Evolutionary conservation across 352 stramenopile species (phyloP), one percentile per base, ranked within the genome.

Genomic region (Phytophthora crassamura): DNA sequence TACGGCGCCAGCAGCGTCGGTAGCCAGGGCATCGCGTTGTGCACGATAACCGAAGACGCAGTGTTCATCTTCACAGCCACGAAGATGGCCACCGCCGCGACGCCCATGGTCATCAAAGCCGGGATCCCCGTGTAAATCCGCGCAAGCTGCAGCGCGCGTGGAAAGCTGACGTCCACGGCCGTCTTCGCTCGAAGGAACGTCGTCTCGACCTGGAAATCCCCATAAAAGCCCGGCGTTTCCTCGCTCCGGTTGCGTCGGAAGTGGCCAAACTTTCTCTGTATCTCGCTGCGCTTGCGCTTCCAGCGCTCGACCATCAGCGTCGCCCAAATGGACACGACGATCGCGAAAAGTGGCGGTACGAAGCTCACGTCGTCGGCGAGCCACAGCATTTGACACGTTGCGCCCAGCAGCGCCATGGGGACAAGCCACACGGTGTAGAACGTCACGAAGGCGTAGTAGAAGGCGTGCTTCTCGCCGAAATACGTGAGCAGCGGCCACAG

Each of bases 281-380:
- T 86, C 60, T 89, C 79, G 30, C 80, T 86, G 36, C 89, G 74
- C 62, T 98, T 95, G 38, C 89, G 90, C 61, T 97, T 97, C 91
- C 91, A 97, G 14, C 82, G 84, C 72, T 97, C 90, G 7, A 97
- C 78, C 49, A 98, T 62, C 4, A 95, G 56, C 40, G 92, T 93
- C 4, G 84, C 85, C 90, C 89, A 97, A 49, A 97, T 79, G 36
- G 78, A 84, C 22, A 97, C 88, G 18, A 95, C 74, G 35, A 97
- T 70, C 0, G 79, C 79, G 38, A 91, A 89, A 3, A 90, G 50
- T 32, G 75, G 81, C 14, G 80, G 64, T 4, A 82, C 54, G 49
- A 74, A 89, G 22, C 40, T 64, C 1, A 74, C 41, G 18, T 60
- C 47, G 14, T 69, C 62, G 0, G 70, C 43, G 1, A 80, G 68